Percentiles rank a stretch among this genome's conserved stretches.
Conservation (phyloP, 345 rosid species). For the Jatropha curcas region DNA sequence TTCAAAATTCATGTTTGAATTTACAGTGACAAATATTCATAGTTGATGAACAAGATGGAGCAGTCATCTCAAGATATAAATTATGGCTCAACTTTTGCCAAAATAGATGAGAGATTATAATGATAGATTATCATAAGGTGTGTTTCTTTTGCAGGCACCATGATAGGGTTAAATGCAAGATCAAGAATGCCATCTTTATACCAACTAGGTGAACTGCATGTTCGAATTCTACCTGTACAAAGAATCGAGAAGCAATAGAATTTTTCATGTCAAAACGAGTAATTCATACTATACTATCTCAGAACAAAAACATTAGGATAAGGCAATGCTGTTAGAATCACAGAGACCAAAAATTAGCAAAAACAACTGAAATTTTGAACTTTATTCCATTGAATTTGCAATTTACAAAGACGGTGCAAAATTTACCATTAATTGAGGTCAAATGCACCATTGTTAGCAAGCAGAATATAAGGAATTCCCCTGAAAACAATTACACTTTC, state of each 20-base stretch:
- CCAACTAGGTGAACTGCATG: not conserved
- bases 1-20: no score
- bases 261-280: not conserved
- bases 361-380: constrained; percentile 8
- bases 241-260: not conserved
- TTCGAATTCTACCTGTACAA: not conserved
- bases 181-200: not conserved
- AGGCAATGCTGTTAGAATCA: constrained; percentile 9
- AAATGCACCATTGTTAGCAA: constrained; percentile 21
- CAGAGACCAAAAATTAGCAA: not conserved
- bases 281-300: not conserved
- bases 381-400: constrained; percentile 21
- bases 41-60: not conserved
- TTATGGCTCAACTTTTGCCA: not conserved
- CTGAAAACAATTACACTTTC: constrained; percentile 1
- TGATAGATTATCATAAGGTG: not conserved
- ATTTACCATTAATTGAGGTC: constrained; percentile 23
- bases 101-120: not conserved
- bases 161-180: not conserved
- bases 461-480: constrained; percentile 10
- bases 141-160: not conserved
- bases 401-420: constrained; percentile 25
- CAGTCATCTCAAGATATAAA: not conserved
- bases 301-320: not conserved
- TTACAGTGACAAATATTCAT: not conserved